A percentile compares a stretch with the other conserved stretches of the same genome.
phyloP scores from a whole-genome alignment of 169 alveolate species.

The Plasmodium reichenowi region DNA sequence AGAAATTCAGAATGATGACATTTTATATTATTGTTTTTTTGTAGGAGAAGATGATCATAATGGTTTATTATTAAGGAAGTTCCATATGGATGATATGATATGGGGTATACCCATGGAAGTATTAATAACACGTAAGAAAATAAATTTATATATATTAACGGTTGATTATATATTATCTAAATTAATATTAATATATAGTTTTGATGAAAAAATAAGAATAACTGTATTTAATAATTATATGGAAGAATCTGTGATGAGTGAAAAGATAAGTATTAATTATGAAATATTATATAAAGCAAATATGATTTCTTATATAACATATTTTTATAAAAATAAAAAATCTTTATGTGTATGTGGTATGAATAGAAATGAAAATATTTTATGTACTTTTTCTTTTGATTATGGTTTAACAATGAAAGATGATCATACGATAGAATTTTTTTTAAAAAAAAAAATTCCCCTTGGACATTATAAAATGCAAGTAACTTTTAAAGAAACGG shows the following conservation, averaged over 20 bases:
- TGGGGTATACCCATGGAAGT: slow-evolving; percentile 40
- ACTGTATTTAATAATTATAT: slow-evolving; percentile 48
- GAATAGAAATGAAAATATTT: slow-evolving; percentile 21
- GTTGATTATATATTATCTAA: slow-evolving; percentile 17
- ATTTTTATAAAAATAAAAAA: slow-evolving; percentile 28
- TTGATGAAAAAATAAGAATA: slow-evolving; percentile 4
- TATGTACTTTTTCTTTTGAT: slow-evolving; percentile 51
- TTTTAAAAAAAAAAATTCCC: slow-evolving; percentile 27
- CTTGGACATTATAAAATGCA: slow-evolving; percentile 18
- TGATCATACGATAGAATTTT: slow-evolving; percentile 23
- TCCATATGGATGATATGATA: background rate
- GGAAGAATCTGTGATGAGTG: slow-evolving; percentile 3
- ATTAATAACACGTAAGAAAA: background rate
- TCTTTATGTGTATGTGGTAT: slow-evolving; percentile 32
- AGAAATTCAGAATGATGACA: background rate
- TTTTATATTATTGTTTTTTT: slow-evolving; percentile 44
- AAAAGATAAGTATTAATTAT: slow-evolving; percentile 26
- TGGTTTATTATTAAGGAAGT: slow-evolving; percentile 19
- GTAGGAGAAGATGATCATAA: slow-evolving; percentile 32
- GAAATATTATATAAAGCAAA: slow-evolving; percentile 16
- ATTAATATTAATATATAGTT: slow-evolving; percentile 23
- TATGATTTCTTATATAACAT: slow-evolving; percentile 12
- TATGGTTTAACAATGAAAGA: slow-evolving; percentile 51
- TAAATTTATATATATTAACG: slow-evolving; percentile 6
- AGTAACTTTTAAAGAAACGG: slow-evolving; percentile 5